Percentiles rank a stretch among this genome's conserved stretches.
Conservation (phyloP, 1,284 basidiomycete genomes). For the Ceratobasidium sp. region DNA sequence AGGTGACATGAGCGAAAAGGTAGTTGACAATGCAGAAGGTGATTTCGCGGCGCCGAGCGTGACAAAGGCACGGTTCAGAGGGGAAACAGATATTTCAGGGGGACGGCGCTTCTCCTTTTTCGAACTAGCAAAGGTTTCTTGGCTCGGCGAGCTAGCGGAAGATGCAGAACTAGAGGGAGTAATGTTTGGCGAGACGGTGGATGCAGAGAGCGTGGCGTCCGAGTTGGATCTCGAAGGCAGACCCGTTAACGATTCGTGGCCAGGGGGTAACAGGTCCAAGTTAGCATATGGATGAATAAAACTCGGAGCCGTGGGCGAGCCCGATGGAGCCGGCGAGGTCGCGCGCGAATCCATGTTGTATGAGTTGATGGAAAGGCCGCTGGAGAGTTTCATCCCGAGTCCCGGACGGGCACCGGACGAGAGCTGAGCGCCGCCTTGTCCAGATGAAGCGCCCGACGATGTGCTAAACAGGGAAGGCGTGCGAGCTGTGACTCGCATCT, state of each 20-base stretch:
- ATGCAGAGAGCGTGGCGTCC: constrained; percentile 33
- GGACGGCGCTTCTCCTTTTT: constrained; percentile 39
- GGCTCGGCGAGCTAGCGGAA: constrained; percentile 11
- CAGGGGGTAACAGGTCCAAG: constrained; percentile 3
- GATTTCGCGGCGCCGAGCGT: constrained; percentile 8
- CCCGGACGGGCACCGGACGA: not conserved
- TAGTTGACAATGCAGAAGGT: constrained; percentile 24
- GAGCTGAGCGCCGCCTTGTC: not conserved
- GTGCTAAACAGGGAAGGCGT: constrained; percentile 32
- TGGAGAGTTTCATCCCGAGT: not conserved
- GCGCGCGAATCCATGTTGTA: constrained; percentile 23
- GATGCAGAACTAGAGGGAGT: constrained; percentile 35
- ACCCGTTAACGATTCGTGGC: not conserved
- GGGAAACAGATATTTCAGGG: constrained; percentile 27
- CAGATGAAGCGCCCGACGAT: constrained; percentile 27
- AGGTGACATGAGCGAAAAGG: constrained; percentile 14
- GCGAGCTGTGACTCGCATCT: not conserved
- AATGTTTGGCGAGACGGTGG: constrained; percentile 17
- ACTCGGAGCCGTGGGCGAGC: constrained; percentile 17
- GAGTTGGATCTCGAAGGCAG: constrained; percentile 28
- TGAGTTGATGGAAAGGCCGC: constrained; percentile 7
- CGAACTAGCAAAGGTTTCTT: not conserved
- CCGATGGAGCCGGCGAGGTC: constrained; percentile 8
- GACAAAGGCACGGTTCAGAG: constrained; percentile 12
- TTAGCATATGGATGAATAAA: constrained; percentile 39